Evolutionary conservation across 164 flowering plant species (phyloP), one percentile per base, ranked within the genome.

Genomic region (Euptelea pleiosperma): DNA sequence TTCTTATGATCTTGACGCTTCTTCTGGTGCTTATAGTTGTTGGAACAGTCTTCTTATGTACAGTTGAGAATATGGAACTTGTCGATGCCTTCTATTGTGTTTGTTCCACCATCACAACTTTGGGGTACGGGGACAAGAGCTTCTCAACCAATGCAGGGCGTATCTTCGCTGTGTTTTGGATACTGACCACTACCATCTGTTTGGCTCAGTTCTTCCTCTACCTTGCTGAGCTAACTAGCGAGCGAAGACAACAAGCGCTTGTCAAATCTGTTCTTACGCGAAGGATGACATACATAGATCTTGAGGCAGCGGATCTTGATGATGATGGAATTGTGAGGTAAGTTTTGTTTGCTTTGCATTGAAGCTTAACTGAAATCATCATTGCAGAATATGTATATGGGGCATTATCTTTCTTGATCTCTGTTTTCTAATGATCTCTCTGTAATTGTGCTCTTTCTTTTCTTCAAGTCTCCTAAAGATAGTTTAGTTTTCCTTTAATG

Each of bases 271-370:
- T 86, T 65, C 80, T 91, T 46, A 53, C 71, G 0, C 61, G 85
- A 43, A 73, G 40, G 42, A 12, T 82, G 70, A 83, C 88, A 6
- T 0, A 0, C 34, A 26, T 67, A 0, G 98, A 88, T 75, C 81
- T 91, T 30, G 94, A 91, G 75, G 87, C 71, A 33, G 98, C 96
- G 5, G 98, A 88, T 74, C 66, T 91, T 47, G 94, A 91, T 70
- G 71, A 72, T 31, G 88, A 88, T 60, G 70, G 76, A 30, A 75
- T 44, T 50, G 82, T 86, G 22, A 70, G 82, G 93, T 81, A 65
- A 36, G 1, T n/a, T n/a, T n/a, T 19, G 18, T 25, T 31, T 31
- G 29, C 42, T 14, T 49, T 29, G 8, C 8, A 3, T 36, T 34
- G n/a, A 42, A 16, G n/a, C 37, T n/a, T 45, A 31, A 22, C n/a